Percentiles rank a stretch among this genome's conserved stretches.
Conservation (phyloP, 257 asterid species). For the Nicotiana paniculata region DNA sequence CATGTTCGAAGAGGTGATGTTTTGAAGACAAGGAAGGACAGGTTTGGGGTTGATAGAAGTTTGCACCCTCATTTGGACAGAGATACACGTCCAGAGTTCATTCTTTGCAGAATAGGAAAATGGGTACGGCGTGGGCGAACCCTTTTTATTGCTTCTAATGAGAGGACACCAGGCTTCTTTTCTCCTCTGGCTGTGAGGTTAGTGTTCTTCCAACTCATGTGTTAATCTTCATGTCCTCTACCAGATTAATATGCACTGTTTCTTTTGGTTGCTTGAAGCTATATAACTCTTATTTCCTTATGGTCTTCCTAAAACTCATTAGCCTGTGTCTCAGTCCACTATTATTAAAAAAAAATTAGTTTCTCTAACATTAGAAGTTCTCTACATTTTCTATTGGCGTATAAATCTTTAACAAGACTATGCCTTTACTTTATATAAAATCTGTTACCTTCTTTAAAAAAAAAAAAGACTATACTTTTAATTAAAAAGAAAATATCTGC, state of each 20-base stretch:
- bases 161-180: slow-evolving; percentile 74
- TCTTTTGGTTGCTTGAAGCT: not conserved
- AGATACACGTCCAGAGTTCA: slow-evolving; percentile 87
- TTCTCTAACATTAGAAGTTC: not conserved
- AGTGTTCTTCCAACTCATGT: not conserved
- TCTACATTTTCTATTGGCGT: not conserved
- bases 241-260: not conserved
- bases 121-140: slow-evolving; percentile 88
- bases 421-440: too few relatives aligned
- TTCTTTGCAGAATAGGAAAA: slow-evolving; percentile 77
- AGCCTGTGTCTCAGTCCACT: not conserved
- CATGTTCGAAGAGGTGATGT: slow-evolving; percentile 97
- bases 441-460: too few relatives aligned
- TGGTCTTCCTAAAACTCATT: not conserved
- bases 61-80: slow-evolving; percentile 89
- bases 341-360: not conserved
- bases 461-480: not conserved
- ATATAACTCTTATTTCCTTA: not conserved
- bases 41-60: slow-evolving; percentile 71
- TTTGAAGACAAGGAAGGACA: slow-evolving; percentile 81
- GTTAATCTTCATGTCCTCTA: not conserved
- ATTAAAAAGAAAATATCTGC: not conserved
- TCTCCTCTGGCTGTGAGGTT: slow-evolving; percentile 72
- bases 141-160: slow-evolving; percentile 87
- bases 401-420: not conserved